Percentiles rank a stretch among this genome's conserved stretches.
These are phyloP conservation scores for Delitschia confertaspora DNA, from an alignment of 495 filamentous ascomycete genomes.

Conservation along the genomic window DNA sequence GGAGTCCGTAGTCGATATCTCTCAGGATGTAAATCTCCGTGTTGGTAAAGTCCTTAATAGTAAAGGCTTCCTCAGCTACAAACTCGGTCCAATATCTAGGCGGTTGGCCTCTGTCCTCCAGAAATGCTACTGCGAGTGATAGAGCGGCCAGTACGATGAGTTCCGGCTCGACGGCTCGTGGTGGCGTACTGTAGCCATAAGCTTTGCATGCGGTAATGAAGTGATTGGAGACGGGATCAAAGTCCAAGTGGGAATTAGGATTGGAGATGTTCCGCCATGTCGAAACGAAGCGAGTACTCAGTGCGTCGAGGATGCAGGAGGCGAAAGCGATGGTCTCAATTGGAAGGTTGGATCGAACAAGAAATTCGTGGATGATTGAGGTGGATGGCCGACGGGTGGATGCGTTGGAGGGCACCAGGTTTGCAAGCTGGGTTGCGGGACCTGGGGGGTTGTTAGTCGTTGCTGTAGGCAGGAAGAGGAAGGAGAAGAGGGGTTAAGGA, in stretches of 20 bases:
- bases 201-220: background rate
- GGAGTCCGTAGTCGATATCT: conserved; percentile 26
- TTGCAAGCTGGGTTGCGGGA: conserved; percentile 19
- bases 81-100: conserved; percentile 19
- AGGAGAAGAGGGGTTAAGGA: background rate
- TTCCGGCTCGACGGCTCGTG: conserved; percentile 8
- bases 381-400: conserved; percentile 8
- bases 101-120: conserved; percentile 11
- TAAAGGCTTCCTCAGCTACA: conserved; percentile 2
- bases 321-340: conserved; percentile 23
- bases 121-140: conserved; percentile 14
- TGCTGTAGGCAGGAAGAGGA: background rate
- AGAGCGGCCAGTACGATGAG: conserved; percentile 24
- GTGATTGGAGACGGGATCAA: background rate
- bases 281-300: conserved; percentile 14
- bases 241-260: background rate
- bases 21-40: conserved; percentile 17
- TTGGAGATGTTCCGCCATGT: conserved; percentile 7
- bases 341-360: conserved; percentile 22
- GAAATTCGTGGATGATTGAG: conserved; percentile 6
- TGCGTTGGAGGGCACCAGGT: conserved; percentile 25
- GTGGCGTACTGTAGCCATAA: background rate
- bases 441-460: conserved; percentile 9
- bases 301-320: conserved; percentile 26
- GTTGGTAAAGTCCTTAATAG: conserved; percentile 8